Base-by-base conservation (phyloP, 139 green algal species). In the Nannochloris sp. region DNA sequence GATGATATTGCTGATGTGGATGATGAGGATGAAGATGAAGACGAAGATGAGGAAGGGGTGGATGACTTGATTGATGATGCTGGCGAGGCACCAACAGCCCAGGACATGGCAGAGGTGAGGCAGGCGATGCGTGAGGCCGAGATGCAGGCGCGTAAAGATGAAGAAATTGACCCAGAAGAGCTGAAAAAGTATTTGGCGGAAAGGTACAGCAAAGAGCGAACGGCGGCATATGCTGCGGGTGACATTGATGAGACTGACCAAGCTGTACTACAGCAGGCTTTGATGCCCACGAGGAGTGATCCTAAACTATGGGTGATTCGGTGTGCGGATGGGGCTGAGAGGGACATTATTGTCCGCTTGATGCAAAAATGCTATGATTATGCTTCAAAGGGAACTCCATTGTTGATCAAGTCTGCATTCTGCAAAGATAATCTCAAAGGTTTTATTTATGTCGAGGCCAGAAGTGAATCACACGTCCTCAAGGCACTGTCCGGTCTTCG, bases 391-490 rank as follows among this genome's bases (percentile, higher is more conserved):
- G 79, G 79, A 27, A 64, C 62, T n/a, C 81, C 85, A 1, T 78
- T 98, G 51, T 49, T 75, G 34, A 96, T 98, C 79, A 89, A 92
- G 65, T 88, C 81, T n/a, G 89, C 78, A n/a, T 76, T 95, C 23
- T 73, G 72, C 19, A 79, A 92, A 60, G 92, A 98, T 73, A 83
- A 97, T 67, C 69, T 98, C 18, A 92, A 95, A 81, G 90, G 87
- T 44, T 96, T 88, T 74, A 67, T 98, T 16, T 98, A 97, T 66
- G 78, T 98, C 4, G 92, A 98, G 75, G 90, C 92, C 5, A 64
- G 86, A 48, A 93, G 90, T 74, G 90, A 97, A 76, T 72, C 75
- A 1, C 81, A 96, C 59, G 92, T 97, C 44, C 80, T 72, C 34
- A 87, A 95, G 21, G 90, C 90, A 11, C 76, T 95, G 49, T 67